Evolutionary conservation across 169 alveolate genomes (phyloP), one percentile per base, ranked within the genome.

Genomic region (Eimeria tenella): DNA sequence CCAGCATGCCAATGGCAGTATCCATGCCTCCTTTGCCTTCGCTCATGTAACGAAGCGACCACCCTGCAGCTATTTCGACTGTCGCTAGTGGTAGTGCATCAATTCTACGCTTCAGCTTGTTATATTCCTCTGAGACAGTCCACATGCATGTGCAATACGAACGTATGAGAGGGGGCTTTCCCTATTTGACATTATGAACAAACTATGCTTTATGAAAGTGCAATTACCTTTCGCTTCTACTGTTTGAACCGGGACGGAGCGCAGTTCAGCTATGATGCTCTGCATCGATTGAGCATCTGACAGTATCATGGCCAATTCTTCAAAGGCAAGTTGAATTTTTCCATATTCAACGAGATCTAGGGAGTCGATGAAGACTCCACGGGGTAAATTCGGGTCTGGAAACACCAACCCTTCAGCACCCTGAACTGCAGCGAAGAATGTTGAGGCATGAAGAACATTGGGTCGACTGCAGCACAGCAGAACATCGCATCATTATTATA

Each of bases 11-110:
- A 31, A 83, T 21, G 42, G 91, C 91, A 60, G 60, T 53, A 5
- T 83, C 91, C 91, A 62, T 25, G 63, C 91, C 91, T 60, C 91
- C 91, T 62, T 83, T 83, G 49, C 91, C 91, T 13, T 83, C 91
- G 60, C 62, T 42, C 79, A 62, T 31, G 77, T 83, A 83, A n/a
- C 91, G 91, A n/a, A 83, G 58, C 63, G 91, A 9, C 91, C 74
- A 62, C 6, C 91, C 91, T 19, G 91, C 77, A 62, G 91, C 91
- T 62, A 77, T 6, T 62, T 83, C 91, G 10, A 83, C 91, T 15
- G 91, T 62, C 70, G 11, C 79, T 2, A 62, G 62, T 62, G 91
- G 91, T 3, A 83, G 79, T 25, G 62, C 79, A 25, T 83, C 77
- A 31, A 83, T 42, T 77, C 77, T 68, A 0, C 56, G n/a, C 53